These are phyloP conservation scores for Macadamia tetraphylla DNA, from an alignment of 164 flowering plant species.

Conservation along the genomic window DNA sequence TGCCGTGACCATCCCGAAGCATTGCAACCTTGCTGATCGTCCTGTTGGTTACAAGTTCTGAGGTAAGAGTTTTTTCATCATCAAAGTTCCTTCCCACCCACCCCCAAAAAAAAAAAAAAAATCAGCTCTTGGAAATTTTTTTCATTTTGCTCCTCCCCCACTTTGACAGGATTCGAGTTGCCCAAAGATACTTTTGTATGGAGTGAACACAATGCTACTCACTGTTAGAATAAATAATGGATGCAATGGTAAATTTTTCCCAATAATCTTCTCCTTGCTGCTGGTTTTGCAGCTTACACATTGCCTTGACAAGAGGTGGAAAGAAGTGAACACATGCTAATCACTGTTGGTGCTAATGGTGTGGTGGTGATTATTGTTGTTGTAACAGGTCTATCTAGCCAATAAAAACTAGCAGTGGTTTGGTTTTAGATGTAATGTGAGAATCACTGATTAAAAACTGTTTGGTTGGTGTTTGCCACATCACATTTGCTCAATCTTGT, in stretches of 20 bases:
- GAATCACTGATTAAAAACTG: not conserved
- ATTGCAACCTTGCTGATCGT: constrained; percentile 73
- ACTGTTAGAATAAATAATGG: no score
- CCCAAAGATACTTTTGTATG: no score
- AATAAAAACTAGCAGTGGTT: not conserved
- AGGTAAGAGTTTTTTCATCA: constrained; percentile 23
- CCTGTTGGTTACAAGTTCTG: constrained; percentile 79
- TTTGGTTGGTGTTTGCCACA: not conserved
- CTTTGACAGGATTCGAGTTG: not conserved
- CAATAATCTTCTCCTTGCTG: not conserved
- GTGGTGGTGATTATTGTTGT: not conserved
- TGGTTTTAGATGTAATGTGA: not conserved
- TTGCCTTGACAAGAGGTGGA: constrained; percentile 31
- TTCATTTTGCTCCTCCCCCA: not conserved
- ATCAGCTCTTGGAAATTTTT: not conserved
- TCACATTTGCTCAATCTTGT: no score
- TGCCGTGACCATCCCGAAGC: constrained; percentile 68
- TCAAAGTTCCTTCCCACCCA: no score
- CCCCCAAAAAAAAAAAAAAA: no score
- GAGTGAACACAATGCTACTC: no score
- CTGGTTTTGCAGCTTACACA: constrained; percentile 47
- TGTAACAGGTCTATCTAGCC: not conserved
- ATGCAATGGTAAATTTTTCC: no score
- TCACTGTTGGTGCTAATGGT: not conserved
- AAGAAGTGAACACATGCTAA: not conserved